These are phyloP conservation scores for Podaxis mareebaensis DNA, from an alignment of 768 basidiomycete species.

Conservation along the genomic window DNA sequence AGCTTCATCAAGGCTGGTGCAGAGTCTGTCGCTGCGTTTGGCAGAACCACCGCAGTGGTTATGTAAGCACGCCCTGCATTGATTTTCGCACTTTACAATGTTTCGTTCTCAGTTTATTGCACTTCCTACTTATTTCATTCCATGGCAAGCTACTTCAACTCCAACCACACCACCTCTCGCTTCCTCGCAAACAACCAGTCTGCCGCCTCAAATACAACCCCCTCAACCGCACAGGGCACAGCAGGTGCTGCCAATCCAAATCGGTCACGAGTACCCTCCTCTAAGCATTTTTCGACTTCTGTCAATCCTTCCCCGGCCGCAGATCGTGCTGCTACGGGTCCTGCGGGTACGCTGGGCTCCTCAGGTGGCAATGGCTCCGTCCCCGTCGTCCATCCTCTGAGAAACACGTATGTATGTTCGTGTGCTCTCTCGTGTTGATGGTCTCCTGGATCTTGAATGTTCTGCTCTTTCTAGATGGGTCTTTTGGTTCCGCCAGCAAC, in stretches of 20 bases:
- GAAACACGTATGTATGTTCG: slow-evolving; percentile 87
- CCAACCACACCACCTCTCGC: slow-evolving; percentile 77
- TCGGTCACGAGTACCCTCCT: slow-evolving; percentile 55
- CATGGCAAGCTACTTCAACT: slow-evolving; percentile 68
- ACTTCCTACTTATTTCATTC: slow-evolving; percentile 20
- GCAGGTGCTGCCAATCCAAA: slow-evolving; percentile 22
- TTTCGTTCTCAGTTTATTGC: too few relatives aligned
- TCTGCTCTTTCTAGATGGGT: slow-evolving; percentile 62
- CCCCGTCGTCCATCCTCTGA: slow-evolving; percentile 65
- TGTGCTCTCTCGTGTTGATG: slow-evolving; percentile 23
- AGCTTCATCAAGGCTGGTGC: slow-evolving; percentile 61
- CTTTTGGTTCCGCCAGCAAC: slow-evolving; percentile 91
- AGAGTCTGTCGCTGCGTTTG: neutral
- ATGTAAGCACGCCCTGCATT: slow-evolving; percentile 23
- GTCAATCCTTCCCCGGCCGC: slow-evolving; percentile 29
- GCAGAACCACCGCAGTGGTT: slow-evolving; percentile 26
- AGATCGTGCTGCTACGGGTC: slow-evolving; percentile 36
- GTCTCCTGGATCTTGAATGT: slow-evolving; percentile 24
- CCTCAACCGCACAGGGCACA: slow-evolving; percentile 22
- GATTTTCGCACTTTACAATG: slow-evolving; percentile 9
- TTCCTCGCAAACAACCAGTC: slow-evolving; percentile 54
- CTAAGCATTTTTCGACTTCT: slow-evolving; percentile 69
- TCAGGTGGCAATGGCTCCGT: slow-evolving; percentile 33
- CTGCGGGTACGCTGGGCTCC: neutral
- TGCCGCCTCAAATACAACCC: neutral